Evolutionary conservation across 2,329 filamentous ascomycete genomes (phyloP).

Genomic region (Teratosphaeria destructans): DNA sequence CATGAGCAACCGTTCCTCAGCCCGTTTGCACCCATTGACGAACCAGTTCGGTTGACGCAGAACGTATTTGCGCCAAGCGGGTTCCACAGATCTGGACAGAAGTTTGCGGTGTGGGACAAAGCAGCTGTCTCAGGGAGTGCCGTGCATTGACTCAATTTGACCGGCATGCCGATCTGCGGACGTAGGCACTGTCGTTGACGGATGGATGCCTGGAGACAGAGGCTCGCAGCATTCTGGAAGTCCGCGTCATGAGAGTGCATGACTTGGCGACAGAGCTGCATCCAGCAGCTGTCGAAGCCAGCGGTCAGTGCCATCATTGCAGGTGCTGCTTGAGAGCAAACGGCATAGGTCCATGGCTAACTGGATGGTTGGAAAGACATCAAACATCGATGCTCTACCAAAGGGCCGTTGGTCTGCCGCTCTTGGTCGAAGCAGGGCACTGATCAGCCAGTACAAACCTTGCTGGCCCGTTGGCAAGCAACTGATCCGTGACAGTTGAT

Average conservation of each 20-base stretch:
- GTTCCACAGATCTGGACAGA: slow-evolving; percentile 8
- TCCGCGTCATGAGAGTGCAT: background rate
- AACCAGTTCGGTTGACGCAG: slow-evolving; percentile 9
- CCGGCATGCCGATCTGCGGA: background rate
- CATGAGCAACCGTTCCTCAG: slow-evolving; percentile 4
- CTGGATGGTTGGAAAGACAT: background rate
- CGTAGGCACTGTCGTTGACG: background rate
- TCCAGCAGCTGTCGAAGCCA: background rate
- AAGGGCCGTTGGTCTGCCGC: background rate
- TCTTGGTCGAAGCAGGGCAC: background rate
- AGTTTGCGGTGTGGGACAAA: slow-evolving; percentile 23
- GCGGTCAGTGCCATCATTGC: background rate
- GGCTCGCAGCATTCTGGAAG: background rate
- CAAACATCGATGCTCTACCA: background rate
- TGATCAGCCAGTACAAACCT: background rate
- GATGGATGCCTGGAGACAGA: background rate
- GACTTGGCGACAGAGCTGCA: background rate
- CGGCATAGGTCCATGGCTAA: background rate
- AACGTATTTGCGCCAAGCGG: slow-evolving; percentile 7
- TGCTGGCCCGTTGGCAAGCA: background rate
- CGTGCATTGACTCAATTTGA: background rate
- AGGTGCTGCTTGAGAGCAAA: background rate
- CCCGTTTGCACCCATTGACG: slow-evolving; percentile 11
- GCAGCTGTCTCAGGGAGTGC: slow-evolving; percentile 10
- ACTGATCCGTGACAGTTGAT: background rate